Base-by-base conservation (phyloP, 1,284 basidiomycete species). In the Leccinum subrobustum region DNA sequence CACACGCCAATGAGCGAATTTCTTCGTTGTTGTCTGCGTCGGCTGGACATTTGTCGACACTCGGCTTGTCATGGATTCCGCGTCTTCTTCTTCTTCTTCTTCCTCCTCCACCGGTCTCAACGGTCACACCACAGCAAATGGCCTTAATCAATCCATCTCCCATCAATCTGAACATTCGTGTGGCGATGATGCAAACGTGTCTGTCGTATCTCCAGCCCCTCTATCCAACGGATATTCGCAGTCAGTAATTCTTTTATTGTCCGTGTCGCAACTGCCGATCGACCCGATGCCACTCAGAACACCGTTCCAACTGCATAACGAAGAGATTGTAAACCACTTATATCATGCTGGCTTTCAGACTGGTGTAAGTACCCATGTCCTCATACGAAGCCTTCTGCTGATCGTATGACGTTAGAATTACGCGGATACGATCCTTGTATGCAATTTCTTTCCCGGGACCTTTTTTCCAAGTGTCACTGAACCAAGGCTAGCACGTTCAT, bases 321-420 rank as follows among this genome's bases (percentile, higher is more conserved):
- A 89, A 68, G 83, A 86, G 65, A 88, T 91, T 67, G 80, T 91
- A 64, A 82, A 83, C 72, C 87, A 92, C 74, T 75, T 92, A 66
- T 91, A 90, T 73, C 83, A 89, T 65, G 79, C 86, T 60, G 89
- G 90, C 33, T 92, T 92, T 71, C 87, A 90, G 72, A 85, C 86
- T 60, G 89, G 90, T 67, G 90, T 92, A 77, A 74, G 89, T 81
- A 54, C 55, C 52, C 29, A 44, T 70, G 31, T 60, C 54, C 56
- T 59, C 27, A 27, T 52, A 31, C 33, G 52, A 61, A 47, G 18
- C 58, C 14, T 14, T 39, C 47, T 60, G 35, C 14, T 62, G 56
- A 64, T 55, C 59, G 60, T 58, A 59, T 59, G 61, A 61, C 64
- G 33, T 65, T 70, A 92, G 90, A 88, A 92, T 73, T 92, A 91